These are phyloP conservation scores for Backusella tuberculispora DNA, from an alignment of 192 early-diverging fungal genomes.

Conservation along the genomic window DNA sequence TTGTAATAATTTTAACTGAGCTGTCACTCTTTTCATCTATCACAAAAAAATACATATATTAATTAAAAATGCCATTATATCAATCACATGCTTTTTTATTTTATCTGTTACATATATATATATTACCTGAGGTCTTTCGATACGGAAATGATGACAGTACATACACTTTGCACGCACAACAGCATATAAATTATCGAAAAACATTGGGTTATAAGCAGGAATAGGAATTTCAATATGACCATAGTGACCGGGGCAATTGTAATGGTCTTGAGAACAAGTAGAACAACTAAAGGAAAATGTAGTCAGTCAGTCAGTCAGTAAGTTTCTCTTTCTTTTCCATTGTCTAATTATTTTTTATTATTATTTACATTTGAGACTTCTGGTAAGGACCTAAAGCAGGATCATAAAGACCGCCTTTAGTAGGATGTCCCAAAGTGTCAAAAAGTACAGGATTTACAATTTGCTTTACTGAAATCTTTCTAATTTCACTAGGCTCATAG, in stretches of 20 bases:
- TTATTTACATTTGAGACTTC: conserved; percentile 69
- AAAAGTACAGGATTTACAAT: conserved; percentile 87
- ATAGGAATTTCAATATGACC: conserved; percentile 93
- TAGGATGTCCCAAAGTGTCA: conserved; percentile 90
- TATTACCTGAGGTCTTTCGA: conserved; percentile 59
- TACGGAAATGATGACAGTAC: conserved; percentile 87
- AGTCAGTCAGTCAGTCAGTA: too few species aligned
- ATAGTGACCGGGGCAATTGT: conserved; percentile 93
- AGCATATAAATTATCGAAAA: conserved; percentile 90
- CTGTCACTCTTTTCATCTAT: conserved; percentile 62
- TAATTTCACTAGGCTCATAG: conserved; percentile 84
- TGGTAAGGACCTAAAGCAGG: conserved; percentile 91
- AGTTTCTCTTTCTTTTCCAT: not conserved
- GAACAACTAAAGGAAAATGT: conserved; percentile 75
- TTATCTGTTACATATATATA: not conserved
- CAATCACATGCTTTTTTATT: not conserved
- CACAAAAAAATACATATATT: too few species aligned
- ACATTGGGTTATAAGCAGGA: conserved; percentile 92
- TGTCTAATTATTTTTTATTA: not conserved
- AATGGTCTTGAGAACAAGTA: conserved; percentile 84
- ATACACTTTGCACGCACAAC: conserved; percentile 85
- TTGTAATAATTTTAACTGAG: conserved; percentile 85
- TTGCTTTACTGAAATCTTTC: conserved; percentile 93
- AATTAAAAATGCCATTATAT: not conserved
- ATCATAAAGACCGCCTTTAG: conserved; percentile 91